These are phyloP conservation scores for Zymoseptoria tritici DNA, from an alignment of 2,329 filamentous ascomycete genomes.

Conservation along the genomic window DNA sequence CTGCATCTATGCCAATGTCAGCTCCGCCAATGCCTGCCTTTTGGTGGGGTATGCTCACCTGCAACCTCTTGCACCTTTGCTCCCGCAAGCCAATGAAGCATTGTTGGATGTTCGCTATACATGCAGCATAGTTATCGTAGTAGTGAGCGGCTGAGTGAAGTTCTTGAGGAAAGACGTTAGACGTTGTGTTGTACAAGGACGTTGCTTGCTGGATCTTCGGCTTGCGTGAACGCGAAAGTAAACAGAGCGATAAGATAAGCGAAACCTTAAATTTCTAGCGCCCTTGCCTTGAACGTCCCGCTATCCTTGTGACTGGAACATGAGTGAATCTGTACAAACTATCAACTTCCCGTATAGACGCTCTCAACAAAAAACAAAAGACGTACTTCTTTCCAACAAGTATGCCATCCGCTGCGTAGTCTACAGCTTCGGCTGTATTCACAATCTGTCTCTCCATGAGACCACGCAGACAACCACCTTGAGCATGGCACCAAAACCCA, in stretches of 20 bases:
- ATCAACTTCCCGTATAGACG: neutral
- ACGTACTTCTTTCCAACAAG: neutral
- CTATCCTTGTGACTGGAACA: neutral
- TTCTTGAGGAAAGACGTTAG: neutral
- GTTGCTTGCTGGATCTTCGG: neutral
- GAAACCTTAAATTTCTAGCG: neutral
- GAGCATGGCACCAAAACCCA: conserved; percentile 42
- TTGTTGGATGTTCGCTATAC: conserved; percentile 8
- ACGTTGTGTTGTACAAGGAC: neutral
- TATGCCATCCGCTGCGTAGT: conserved; percentile 15
- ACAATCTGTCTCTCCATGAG: conserved; percentile 19
- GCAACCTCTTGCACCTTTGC: conserved; percentile 21
- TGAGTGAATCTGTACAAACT: neutral
- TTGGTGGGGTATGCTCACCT: conserved; percentile 7
- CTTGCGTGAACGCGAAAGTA: neutral
- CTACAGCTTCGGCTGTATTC: conserved; percentile 43
- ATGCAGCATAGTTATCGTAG: neutral
- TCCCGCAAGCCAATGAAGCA: conserved; percentile 31
- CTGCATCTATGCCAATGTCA: conserved; percentile 18
- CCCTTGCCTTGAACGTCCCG: neutral
- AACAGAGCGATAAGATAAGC: neutral
- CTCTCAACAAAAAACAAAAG: neutral
- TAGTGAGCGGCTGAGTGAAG: neutral
- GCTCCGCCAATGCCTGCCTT: neutral
- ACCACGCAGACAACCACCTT: conserved; percentile 1